Evolutionary conservation across 1,139 yeast species (phyloP), one percentile per base, ranked within the genome.

Genomic region (Magnusiomyces paraingens): DNA sequence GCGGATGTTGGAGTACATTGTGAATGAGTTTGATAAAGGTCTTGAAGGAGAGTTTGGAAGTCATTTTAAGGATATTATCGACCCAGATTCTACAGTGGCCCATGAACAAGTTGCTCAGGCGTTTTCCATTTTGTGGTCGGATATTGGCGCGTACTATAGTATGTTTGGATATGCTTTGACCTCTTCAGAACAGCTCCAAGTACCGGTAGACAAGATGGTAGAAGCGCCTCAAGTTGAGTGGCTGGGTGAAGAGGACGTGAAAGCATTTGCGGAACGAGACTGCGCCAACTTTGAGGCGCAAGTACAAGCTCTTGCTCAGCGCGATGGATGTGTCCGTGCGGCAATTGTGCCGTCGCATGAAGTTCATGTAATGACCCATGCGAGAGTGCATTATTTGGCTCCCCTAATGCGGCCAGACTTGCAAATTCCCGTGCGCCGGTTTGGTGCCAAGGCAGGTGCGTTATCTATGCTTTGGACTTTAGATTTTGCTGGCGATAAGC

Each of bases 81-180:
- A 26, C 32, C 8, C 32, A 5, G 32, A 26, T 26, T 8, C 32
- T 76, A 52, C 3, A 3, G 18, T 14, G 43, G 21, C 43, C 17
- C 21, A 15, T 8, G 12, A 11, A n/a, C 18, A 11, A 40, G 21
- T 17, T 20, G 3, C 21, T 8, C 20, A 20, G 11, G 21, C 12
- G 20, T 40, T 40, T 12, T 69, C 76, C 14, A 79, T 76, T 55
- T 72, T 85, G 56, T 86, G 86, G 73, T 83, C 90, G 39, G 94
- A 86, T 63, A 77, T 86, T 43, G 93, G 89, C 3, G 82, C 81
- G 54, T 85, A 79, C 66, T 85, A 86, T 65, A 66, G 73, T 38
- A 71, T 73, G 55, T 74, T 77, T 61, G 94, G 88, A 1, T 86
- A 82, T 66, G 68, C 71, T 44, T 76, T 56, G 51, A 57, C 58